These are phyloP conservation scores for Clarireedia paspali DNA, from an alignment of 2,329 filamentous ascomycete species.

Conservation along the genomic window DNA sequence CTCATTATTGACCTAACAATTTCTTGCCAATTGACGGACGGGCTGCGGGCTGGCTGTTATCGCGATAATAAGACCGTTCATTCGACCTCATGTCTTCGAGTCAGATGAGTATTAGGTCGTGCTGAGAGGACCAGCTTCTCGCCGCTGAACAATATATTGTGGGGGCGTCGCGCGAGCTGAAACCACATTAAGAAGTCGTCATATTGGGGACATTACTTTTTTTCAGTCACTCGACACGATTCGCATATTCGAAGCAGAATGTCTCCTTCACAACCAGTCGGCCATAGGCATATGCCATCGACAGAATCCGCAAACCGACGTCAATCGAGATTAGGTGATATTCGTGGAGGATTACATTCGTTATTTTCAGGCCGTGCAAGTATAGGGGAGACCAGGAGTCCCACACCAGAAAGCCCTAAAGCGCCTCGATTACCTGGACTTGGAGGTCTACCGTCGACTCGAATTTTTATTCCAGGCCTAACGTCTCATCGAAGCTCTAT, in stretches of 20 bases:
- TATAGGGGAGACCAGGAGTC: constrained; percentile 15
- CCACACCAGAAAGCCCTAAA: constrained; percentile 36
- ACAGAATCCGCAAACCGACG: constrained; percentile 9
- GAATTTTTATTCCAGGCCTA: constrained; percentile 36
- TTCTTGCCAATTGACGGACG: constrained; percentile 1
- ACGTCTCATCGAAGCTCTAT: constrained; percentile 31
- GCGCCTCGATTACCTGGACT: constrained; percentile 35
- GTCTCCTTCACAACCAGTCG: constrained; percentile 14
- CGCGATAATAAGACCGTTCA: constrained; percentile 10
- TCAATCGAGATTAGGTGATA: constrained; percentile 20
- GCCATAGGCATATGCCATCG: constrained; percentile 13
- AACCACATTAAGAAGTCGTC: constrained; percentile 11
- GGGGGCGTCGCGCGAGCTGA: constrained; percentile 17
- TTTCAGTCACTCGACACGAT: constrained; percentile 10
- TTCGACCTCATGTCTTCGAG: constrained; percentile 23
- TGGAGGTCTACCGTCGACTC: constrained; percentile 34
- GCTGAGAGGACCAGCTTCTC: constrained; percentile 18
- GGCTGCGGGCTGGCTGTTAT: not conserved
- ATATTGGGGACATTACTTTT: constrained; percentile 8
- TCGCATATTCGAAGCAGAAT: constrained; percentile 14
- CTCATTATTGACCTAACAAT: constrained; percentile 16
- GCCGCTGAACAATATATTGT: constrained; percentile 1
- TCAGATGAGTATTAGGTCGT: constrained; percentile 17
- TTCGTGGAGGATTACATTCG: constrained; percentile 20
- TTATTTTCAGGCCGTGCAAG: constrained; percentile 25